A percentile compares a stretch with the other conserved stretches of the same genome.
phyloP scores from a whole-genome alignment of 2,329 filamentous ascomycete species.

The Calonectria ilicicola region DNA sequence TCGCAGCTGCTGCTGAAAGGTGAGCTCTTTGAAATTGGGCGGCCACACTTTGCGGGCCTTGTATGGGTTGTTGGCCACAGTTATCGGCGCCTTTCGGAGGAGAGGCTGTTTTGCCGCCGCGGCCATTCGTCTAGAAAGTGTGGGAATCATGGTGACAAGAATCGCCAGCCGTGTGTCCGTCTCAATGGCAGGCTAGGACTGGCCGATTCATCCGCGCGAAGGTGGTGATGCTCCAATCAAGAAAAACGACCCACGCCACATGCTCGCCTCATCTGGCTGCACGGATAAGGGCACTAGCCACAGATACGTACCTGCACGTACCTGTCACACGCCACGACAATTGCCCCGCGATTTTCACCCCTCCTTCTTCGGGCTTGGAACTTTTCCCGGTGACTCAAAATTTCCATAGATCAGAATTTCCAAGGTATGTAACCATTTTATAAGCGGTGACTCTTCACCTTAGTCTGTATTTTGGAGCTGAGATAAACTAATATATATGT shows the following conservation, averaged over 20 bases:
- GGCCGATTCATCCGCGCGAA: slow-evolving; percentile 18
- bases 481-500: slow-evolving; percentile 20
- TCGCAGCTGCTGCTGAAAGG: slow-evolving; percentile 78
- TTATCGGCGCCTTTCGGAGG: slow-evolving; percentile 44
- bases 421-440: slow-evolving; percentile 31
- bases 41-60: slow-evolving; percentile 81
- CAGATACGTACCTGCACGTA: slow-evolving; percentile 18
- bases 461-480: not conserved
- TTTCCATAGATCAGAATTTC: slow-evolving; percentile 40
- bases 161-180: not conserved
- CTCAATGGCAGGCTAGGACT: slow-evolving; percentile 28
- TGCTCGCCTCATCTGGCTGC: slow-evolving; percentile 35
- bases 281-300: slow-evolving; percentile 27
- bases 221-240: slow-evolving; percentile 15
- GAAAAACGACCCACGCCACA: slow-evolving; percentile 39
- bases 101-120: slow-evolving; percentile 45
- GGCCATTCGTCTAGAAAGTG: slow-evolving; percentile 48
- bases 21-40: slow-evolving; percentile 78
- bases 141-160: slow-evolving; percentile 49
- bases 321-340: slow-evolving; percentile 19
- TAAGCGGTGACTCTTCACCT: not conserved
- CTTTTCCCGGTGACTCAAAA: slow-evolving; percentile 47
- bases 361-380: slow-evolving; percentile 39
- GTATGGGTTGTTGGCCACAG: slow-evolving; percentile 67
- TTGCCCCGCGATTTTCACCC: slow-evolving; percentile 54